Conservation (phyloP, 768 basidiomycete species). For the Leccinum longicurvipes region DNA sequence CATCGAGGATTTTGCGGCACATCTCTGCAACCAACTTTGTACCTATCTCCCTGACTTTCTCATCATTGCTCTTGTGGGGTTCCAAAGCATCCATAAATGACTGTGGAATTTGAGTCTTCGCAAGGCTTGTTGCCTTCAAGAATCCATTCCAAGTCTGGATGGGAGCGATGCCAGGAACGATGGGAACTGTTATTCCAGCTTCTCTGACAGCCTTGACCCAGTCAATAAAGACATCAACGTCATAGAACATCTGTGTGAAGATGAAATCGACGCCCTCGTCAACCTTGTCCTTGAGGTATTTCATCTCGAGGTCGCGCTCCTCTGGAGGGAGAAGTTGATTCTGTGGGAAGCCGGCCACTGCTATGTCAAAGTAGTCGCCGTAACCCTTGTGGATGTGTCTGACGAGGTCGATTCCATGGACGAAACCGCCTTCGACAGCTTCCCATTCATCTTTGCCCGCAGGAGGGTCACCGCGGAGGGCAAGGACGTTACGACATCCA, state of each 20-base stretch:
- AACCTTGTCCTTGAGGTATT: conserved; percentile 85
- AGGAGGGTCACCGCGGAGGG: conserved; percentile 91
- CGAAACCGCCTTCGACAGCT: conserved; percentile 86
- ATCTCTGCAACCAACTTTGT: conserved; percentile 94
- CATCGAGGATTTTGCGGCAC: conserved; percentile 82
- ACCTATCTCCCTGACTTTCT: conserved; percentile 88
- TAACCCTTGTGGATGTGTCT: conserved; percentile 78
- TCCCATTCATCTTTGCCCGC: conserved; percentile 89
- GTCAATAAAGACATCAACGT: conserved; percentile 82
- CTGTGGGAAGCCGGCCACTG: conserved; percentile 92
- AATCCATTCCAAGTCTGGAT: conserved; percentile 98
- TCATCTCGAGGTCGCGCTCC: conserved; percentile 74
- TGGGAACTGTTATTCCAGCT: conserved; percentile 84
- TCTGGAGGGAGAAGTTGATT: conserved; percentile 68
- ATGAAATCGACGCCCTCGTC: conserved; percentile 91
- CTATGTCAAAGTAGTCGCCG: conserved; percentile 93
- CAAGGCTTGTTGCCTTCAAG: conserved; percentile 72
- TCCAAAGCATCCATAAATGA: conserved; percentile 71
- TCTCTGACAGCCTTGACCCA: conserved; percentile 86
- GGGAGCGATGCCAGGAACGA: conserved; percentile 92
- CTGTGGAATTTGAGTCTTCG: conserved; percentile 77
- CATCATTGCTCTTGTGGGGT: conserved; percentile 88
- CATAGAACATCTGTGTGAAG: conserved; percentile 99
- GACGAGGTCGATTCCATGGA: conserved; percentile 90
- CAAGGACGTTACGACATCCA: conserved; percentile 91